Percentiles rank a stretch among this genome's conserved stretches.
Conservation (phyloP, 768 basidiomycete genomes). For the Filobasidium floriforme region DNA sequence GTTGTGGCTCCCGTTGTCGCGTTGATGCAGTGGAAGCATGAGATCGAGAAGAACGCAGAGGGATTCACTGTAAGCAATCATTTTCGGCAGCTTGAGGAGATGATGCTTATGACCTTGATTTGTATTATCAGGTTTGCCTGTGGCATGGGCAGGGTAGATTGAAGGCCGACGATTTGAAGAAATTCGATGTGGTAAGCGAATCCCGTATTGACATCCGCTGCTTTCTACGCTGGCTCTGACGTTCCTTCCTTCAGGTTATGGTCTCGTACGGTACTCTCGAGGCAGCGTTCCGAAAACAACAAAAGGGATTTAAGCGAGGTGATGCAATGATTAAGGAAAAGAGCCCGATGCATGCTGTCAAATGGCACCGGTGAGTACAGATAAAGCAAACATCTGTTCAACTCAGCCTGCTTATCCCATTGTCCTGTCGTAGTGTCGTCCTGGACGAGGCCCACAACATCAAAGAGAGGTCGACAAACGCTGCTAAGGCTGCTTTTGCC, state of each 20-base stretch:
- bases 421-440: slow-evolving; percentile 39
- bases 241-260: slow-evolving; percentile 34
- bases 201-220: too few species aligned
- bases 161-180: slow-evolving; percentile 62
- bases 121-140: slow-evolving; percentile 55
- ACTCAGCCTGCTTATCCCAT: not conserved
- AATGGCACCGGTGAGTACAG: slow-evolving; percentile 61
- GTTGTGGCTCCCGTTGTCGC: slow-evolving; percentile 68
- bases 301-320: slow-evolving; percentile 82
- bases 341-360: slow-evolving; percentile 71
- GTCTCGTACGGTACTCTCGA: slow-evolving; percentile 76
- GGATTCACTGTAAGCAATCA: slow-evolving; percentile 57
- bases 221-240: too few species aligned
- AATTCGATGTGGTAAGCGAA: slow-evolving; percentile 68
- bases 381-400: not conserved
- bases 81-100: too few species aligned
- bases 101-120: not conserved
- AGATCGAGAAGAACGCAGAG: slow-evolving; percentile 76
- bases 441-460: slow-evolving; percentile 97
- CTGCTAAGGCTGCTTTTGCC: slow-evolving; percentile 93
- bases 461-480: slow-evolving; percentile 89
- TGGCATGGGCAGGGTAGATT: slow-evolving; percentile 81
- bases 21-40: slow-evolving; percentile 81
- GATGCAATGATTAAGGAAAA: slow-evolving; percentile 76
- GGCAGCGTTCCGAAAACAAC: slow-evolving; percentile 85